phyloP scores from a whole-genome alignment of 2,329 filamentous ascomycete genomes.

The Botrytis paeoniae region DNA sequence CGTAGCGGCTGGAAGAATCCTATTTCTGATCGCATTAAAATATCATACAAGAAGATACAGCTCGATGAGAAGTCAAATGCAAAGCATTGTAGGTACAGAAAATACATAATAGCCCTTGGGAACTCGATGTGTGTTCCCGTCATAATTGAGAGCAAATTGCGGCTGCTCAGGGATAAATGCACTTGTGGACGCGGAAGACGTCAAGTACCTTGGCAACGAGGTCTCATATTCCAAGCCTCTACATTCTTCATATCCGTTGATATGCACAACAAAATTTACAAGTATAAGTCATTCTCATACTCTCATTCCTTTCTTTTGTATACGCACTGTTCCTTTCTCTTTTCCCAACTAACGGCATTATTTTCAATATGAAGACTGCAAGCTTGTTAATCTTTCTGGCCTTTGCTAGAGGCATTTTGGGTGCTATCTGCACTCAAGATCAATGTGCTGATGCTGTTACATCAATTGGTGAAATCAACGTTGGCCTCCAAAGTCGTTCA shows the following conservation, averaged over 20 bases:
- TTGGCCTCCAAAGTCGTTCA: conserved; percentile 13
- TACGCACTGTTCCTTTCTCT: neutral
- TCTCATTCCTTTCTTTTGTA: neutral
- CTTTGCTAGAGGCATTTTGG: neutral
- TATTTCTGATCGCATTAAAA: no score
- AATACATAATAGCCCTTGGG: neutral
- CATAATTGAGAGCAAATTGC: neutral
- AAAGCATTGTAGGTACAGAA: neutral
- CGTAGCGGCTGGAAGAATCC: neutral
- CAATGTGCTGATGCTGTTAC: conserved; percentile 17
- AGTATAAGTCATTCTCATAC: conserved; percentile 12
- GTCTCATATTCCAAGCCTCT: neutral
- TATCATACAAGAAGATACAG: neutral
- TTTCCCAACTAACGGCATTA: neutral
- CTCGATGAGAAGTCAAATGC: neutral
- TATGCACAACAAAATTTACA: conserved; percentile 9
- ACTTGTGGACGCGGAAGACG: neutral
- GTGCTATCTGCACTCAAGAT: neutral
- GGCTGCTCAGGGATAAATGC: neutral
- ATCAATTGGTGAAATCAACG: conserved; percentile 12
- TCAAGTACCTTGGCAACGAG: neutral
- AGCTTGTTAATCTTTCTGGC: conserved; percentile 13
- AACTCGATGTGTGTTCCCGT: neutral
- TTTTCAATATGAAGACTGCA: conserved; percentile 17
- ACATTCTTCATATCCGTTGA: conserved; percentile 15